phyloP scores from a whole-genome alignment of 768 basidiomycete genomes.

The Pisolithus albus region DNA sequence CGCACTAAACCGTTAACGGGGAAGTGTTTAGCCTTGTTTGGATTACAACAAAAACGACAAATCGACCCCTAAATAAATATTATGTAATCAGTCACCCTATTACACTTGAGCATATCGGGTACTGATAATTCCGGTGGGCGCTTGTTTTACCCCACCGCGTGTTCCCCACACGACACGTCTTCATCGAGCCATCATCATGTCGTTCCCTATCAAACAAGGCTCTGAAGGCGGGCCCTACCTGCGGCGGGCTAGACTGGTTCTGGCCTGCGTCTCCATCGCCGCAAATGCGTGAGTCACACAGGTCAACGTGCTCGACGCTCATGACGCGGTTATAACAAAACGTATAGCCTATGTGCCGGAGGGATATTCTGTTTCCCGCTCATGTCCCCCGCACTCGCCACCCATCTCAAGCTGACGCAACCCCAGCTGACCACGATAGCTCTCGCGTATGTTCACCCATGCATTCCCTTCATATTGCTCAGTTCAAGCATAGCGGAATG shows the following conservation, averaged over 20 bases:
- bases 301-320: not conserved
- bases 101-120: no score
- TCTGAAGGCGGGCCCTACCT: conserved; percentile 6
- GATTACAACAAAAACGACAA: no score
- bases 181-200: no score
- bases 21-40: no score
- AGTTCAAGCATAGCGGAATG: conserved; percentile 51
- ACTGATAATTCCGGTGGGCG: no score
- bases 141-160: no score
- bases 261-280: conserved; percentile 49
- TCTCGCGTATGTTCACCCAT: conserved; percentile 49
- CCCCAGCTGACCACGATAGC: conserved; percentile 74
- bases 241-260: conserved; percentile 20
- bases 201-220: no score
- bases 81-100: no score
- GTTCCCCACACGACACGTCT: no score
- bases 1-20: no score
- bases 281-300: conserved; percentile 51
- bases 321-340: not conserved
- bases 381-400: conserved; percentile 55
- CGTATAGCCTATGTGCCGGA: conserved; percentile 67
- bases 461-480: not conserved
- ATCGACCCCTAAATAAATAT: no score
- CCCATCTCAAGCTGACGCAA: conserved; percentile 58
- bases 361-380: conserved; percentile 77